phyloP scores from a whole-genome alignment of 2,329 filamentous ascomycete genomes.

The Pseudopithomyces maydicus region DNA sequence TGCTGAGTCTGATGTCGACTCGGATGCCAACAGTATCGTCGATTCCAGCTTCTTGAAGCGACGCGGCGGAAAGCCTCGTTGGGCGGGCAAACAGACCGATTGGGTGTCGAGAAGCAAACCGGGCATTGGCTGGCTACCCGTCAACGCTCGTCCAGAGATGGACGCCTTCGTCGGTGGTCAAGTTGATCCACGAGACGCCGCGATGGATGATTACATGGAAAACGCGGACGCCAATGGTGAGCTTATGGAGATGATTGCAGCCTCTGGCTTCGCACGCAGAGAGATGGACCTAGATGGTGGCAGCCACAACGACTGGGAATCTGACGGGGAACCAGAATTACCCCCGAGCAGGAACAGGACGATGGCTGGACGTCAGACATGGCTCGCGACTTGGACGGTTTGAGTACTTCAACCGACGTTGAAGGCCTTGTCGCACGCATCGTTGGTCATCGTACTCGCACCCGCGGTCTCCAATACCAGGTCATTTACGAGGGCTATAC shows the following conservation, averaged over 20 bases:
- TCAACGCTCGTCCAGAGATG: slow-evolving; percentile 24
- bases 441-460: slow-evolving; percentile 52
- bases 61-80: slow-evolving; percentile 31
- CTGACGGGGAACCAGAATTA: slow-evolving; percentile 19
- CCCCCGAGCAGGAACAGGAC: slow-evolving; percentile 13
- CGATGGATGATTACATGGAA: slow-evolving; percentile 72
- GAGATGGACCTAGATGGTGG: slow-evolving; percentile 39
- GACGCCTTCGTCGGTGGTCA: slow-evolving; percentile 25
- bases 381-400: slow-evolving; percentile 53
- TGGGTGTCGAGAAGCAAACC: slow-evolving; percentile 45
- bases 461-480: slow-evolving; percentile 56
- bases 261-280: slow-evolving; percentile 35
- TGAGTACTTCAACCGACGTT: slow-evolving; percentile 57
- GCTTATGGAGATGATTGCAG: slow-evolving; percentile 31
- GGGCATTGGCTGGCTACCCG: slow-evolving; percentile 41
- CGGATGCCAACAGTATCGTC: slow-evolving; percentile 29
- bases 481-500: slow-evolving; percentile 53
- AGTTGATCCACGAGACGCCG: slow-evolving; percentile 30
- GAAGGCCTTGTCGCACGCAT: slow-evolving; percentile 50
- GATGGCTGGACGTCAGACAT: slow-evolving; percentile 52
- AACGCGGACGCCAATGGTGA: slow-evolving; percentile 62
- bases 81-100: slow-evolving; percentile 33
- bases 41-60: slow-evolving; percentile 30
- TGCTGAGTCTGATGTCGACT: slow-evolving; percentile 18
- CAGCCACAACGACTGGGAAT: slow-evolving; percentile 40